A percentile compares a stretch with the other conserved stretches of the same genome.
Evolutionary conservation across 2,329 filamentous ascomycete genomes (phyloP).

Genomic region (Paecilomyces formosus): DNA sequence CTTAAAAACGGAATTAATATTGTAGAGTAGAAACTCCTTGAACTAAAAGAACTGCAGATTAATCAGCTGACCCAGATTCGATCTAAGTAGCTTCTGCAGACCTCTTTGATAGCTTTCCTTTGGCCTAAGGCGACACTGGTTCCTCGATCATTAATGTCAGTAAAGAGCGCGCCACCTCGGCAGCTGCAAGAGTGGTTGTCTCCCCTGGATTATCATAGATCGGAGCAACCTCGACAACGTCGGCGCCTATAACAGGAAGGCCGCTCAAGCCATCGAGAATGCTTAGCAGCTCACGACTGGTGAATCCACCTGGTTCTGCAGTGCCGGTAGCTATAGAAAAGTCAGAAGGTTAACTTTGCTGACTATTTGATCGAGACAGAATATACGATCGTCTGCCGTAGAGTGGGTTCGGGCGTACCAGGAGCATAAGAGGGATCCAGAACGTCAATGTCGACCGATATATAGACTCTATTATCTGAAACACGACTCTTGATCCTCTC

Average conservation of each 20-base stretch:
- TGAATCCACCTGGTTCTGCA: conserved; percentile 49
- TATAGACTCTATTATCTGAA: conserved; percentile 44
- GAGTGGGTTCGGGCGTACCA: conserved; percentile 21
- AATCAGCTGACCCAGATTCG: too few relatives aligned
- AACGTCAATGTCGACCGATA: conserved; percentile 51
- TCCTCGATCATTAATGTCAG: conserved; percentile 33
- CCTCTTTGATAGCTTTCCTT: background rate
- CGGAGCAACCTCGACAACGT: conserved; percentile 51
- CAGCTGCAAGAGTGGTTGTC: conserved; percentile 47
- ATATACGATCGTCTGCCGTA: background rate
- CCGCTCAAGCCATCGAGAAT: conserved; percentile 47
- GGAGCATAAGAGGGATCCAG: conserved; percentile 49
- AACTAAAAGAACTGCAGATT: too few relatives aligned
- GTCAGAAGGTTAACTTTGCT: background rate
- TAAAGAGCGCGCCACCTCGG: conserved; percentile 46
- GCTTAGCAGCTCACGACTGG: conserved; percentile 46
- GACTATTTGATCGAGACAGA: background rate
- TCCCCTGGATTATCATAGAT: conserved; percentile 49
- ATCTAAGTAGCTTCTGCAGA: background rate
- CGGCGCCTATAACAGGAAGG: conserved; percentile 45
- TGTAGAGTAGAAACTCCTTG: too few relatives aligned
- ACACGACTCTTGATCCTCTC: conserved; percentile 42
- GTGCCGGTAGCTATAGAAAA: conserved; percentile 42
- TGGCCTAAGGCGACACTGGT: background rate
- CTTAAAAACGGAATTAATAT: too few relatives aligned